Base-by-base conservation (phyloP, 2,329 filamentous ascomycete species). In the Penicillium nordicum region DNA sequence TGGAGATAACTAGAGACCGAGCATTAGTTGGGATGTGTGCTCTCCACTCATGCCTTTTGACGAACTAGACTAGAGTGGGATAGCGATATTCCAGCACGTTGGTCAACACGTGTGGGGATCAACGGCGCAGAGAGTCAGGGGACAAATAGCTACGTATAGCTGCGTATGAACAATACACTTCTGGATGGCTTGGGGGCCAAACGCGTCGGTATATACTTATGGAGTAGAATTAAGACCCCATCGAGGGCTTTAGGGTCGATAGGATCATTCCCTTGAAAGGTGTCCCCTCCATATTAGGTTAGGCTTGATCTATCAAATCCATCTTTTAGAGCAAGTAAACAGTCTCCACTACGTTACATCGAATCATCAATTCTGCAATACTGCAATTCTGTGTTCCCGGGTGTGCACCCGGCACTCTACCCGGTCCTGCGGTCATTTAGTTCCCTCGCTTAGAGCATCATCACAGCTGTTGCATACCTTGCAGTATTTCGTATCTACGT, bases 31-130 rank as follows among this genome's bases (percentile, higher is more conserved):
- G 18, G 25, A 44, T 41, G 12, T 29, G 21, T n/a, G 30, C 37
- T 40, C 53, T 32, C 30, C 53, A 44, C 51, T 14, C 25, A 40
- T 48, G 30, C 34, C 25, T 40, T 46, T 55, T 40, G 25, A 38
- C 41, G 34, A 55, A 45, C 53, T 55, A 55, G 30, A 25, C 53
- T 18, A 41, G 41, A 34, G 14, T 11, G 41, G 47, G 36, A 50
- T 51, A 51, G 40, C 21, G 40, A 4, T 36, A 7, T 45, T 53
- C 23, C 45, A 50, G 23, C 23, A 55, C 10, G 32, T 8, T 12
- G 41, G 53, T 34, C 30, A 14, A 40, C 34, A 52, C 16, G 27
- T 45, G 53, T 55, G 53, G 53, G 23, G 53, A 23, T n/a, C 32
- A 32, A 14, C 14, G 4, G n/a, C 25, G 18, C 18, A 44, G n/a